Percentiles rank a stretch among this genome's conserved stretches.
These are phyloP conservation scores for Ganoderma sp. DNA, from an alignment of 1,284 basidiomycete genomes.

Conservation along the genomic window DNA sequence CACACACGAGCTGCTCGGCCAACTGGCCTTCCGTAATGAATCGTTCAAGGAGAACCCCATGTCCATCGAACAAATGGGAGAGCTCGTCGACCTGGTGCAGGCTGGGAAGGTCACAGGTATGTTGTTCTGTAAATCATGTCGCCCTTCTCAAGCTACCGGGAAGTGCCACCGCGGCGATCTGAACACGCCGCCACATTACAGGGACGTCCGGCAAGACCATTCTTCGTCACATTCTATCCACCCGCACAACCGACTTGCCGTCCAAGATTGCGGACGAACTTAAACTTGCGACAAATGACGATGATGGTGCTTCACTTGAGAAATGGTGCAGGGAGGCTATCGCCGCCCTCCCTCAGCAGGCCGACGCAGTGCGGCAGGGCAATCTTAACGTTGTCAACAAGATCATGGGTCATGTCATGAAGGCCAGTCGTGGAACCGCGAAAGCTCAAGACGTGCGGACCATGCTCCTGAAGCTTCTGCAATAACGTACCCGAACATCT, in stretches of 20 bases:
- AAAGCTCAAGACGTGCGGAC: conserved; percentile 63
- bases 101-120: conserved; percentile 70
- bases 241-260: conserved; percentile 47
- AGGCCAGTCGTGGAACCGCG: conserved; percentile 77
- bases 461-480: conserved; percentile 53
- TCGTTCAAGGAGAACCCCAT: conserved; percentile 70
- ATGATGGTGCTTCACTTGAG: conserved; percentile 49
- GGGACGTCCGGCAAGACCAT: conserved; percentile 77
- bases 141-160: not conserved
- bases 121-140: conserved; percentile 13
- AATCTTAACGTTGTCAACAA: conserved; percentile 86
- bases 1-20: conserved; percentile 84
- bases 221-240: conserved; percentile 65
- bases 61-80: conserved; percentile 68
- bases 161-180: conserved; percentile 12
- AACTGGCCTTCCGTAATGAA: conserved; percentile 65
- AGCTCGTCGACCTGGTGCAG: conserved; percentile 81
- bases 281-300: conserved; percentile 50
- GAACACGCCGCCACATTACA: conserved; percentile 32
- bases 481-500: conserved; percentile 11
- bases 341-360: conserved; percentile 71
- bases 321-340: conserved; percentile 70
- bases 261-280: conserved; percentile 56
- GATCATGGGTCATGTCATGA: conserved; percentile 92
- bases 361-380: conserved; percentile 71